A percentile compares a stretch with the other conserved stretches of the same genome.
Evolutionary conservation across 768 basidiomycete species (phyloP).

Genomic region (Sutorius australiensis): DNA sequence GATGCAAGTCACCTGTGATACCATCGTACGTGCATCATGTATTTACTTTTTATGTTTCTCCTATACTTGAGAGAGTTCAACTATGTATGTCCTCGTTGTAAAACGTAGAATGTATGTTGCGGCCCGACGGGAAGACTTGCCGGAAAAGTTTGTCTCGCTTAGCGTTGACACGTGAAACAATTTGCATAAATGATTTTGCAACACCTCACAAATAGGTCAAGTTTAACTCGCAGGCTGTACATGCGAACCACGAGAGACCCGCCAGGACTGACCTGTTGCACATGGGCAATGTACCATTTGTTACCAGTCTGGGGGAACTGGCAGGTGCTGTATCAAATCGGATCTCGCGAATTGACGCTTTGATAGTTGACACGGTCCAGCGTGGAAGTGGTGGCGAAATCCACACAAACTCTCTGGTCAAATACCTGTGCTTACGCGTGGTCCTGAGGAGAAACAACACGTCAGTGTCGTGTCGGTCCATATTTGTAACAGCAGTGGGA

Average conservation of each 20-base stretch:
- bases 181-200: too few relatives aligned
- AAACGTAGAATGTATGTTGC: not conserved
- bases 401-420: not conserved
- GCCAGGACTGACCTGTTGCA: not conserved
- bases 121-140: not conserved
- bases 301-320: not conserved
- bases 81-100: slow-evolving; percentile 7
- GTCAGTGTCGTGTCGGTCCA: not conserved
- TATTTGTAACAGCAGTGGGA: not conserved
- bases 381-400: not conserved
- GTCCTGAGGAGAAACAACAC: not conserved
- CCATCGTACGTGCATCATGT: not conserved
- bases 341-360: not conserved
- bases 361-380: not conserved
- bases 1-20: not conserved
- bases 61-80: not conserved
- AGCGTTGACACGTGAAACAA: not conserved
- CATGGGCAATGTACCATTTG: not conserved
- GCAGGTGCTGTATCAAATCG: not conserved
- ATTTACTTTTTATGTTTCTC: not conserved
- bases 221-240: too few relatives aligned
- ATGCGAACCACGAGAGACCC: not conserved
- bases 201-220: too few relatives aligned
- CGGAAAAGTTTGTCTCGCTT: not conserved
- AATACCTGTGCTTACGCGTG: not conserved